Conservation (phyloP, 495 filamentous ascomycete genomes). For the Neurospora cerealis region DNA sequence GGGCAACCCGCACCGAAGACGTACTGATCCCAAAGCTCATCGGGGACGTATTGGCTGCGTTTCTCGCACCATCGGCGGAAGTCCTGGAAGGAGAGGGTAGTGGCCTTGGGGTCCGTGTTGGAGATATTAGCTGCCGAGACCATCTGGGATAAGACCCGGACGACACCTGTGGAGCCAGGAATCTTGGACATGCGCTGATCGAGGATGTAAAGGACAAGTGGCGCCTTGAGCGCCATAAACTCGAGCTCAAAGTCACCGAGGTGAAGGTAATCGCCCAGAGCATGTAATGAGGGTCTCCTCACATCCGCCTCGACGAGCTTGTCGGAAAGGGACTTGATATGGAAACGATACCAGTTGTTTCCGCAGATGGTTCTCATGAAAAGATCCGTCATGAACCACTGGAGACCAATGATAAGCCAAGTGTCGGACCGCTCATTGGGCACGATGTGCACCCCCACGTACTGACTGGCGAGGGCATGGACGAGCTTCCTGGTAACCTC, state of each 20-base stretch:
- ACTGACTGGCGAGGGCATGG: slow-evolving; percentile 82
- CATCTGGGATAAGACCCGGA: slow-evolving; percentile 72
- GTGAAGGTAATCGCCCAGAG: slow-evolving; percentile 65
- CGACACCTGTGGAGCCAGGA: slow-evolving; percentile 70
- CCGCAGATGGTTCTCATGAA: slow-evolving; percentile 85
- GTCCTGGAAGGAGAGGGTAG: slow-evolving; percentile 57
- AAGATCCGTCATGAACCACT: slow-evolving; percentile 85
- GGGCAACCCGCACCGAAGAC: slow-evolving; percentile 81
- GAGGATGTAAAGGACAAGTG: slow-evolving; percentile 84
- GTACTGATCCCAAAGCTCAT: slow-evolving; percentile 90
- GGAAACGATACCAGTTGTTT: slow-evolving; percentile 87
- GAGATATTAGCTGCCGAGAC: slow-evolving; percentile 74
- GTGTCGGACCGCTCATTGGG: slow-evolving; percentile 68
- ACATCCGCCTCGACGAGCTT: slow-evolving; percentile 71
- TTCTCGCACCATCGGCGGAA: slow-evolving; percentile 82
- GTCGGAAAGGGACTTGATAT: slow-evolving; percentile 80
- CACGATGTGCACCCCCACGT: slow-evolving; percentile 83
- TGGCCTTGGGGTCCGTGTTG: slow-evolving; percentile 56
- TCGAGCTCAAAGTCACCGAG: slow-evolving; percentile 76
- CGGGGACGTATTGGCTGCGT: slow-evolving; percentile 71
- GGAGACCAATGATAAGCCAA: slow-evolving; percentile 87
- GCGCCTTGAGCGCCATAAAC: slow-evolving; percentile 86
- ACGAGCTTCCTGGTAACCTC: slow-evolving; percentile 66
- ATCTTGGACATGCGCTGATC: slow-evolving; percentile 83
- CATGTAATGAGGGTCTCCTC: slow-evolving; percentile 69